phyloP scores from a whole-genome alignment of 2,329 filamentous ascomycete species.

The Emergomyces pasteurianus region DNA sequence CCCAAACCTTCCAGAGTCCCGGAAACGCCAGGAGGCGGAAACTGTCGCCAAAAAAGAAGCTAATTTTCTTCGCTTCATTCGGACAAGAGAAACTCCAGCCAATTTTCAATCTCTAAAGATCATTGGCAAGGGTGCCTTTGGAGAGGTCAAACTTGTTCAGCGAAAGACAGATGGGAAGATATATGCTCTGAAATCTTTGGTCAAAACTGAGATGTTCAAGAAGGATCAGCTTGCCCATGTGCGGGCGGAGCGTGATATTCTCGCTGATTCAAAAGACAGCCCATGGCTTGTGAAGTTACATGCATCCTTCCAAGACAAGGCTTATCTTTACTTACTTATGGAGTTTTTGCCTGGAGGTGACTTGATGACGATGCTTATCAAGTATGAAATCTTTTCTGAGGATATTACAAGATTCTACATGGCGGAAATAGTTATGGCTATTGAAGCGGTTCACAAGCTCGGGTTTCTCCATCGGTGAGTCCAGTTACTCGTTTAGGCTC shows the following conservation, averaged over 20 bases:
- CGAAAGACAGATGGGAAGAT: slow-evolving; percentile 94
- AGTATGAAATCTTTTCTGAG: slow-evolving; percentile 98
- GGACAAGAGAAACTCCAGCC: slow-evolving; percentile 86
- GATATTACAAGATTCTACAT: slow-evolving; percentile 99
- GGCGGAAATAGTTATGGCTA: slow-evolving; percentile 94
- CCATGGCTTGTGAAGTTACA: slow-evolving; percentile 98
- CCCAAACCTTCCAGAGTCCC: slow-evolving; percentile 57
- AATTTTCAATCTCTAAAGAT: slow-evolving; percentile 97
- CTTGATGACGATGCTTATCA: slow-evolving; percentile 99
- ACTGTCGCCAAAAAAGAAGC: slow-evolving; percentile 80
- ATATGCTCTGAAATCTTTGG: slow-evolving; percentile 94
- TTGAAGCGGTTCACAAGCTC: slow-evolving; percentile 94
- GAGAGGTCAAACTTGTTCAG: slow-evolving; percentile 94
- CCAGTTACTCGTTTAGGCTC: background rate
- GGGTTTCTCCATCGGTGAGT: slow-evolving; percentile 94
- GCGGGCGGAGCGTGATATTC: slow-evolving; percentile 90
- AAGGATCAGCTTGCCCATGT: slow-evolving; percentile 97
- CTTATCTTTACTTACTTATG: slow-evolving; percentile 98
- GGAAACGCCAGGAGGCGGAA: slow-evolving; percentile 75
- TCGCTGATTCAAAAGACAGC: slow-evolving; percentile 91
- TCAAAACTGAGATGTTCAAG: slow-evolving; percentile 99
- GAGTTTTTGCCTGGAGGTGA: slow-evolving; percentile 97
- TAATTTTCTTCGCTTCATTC: slow-evolving; percentile 96
- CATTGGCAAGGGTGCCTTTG: slow-evolving; percentile 97
- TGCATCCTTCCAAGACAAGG: slow-evolving; percentile 92